Base-by-base conservation (phyloP, 2,329 filamentous ascomycete species). In the Eutypella sp. region DNA sequence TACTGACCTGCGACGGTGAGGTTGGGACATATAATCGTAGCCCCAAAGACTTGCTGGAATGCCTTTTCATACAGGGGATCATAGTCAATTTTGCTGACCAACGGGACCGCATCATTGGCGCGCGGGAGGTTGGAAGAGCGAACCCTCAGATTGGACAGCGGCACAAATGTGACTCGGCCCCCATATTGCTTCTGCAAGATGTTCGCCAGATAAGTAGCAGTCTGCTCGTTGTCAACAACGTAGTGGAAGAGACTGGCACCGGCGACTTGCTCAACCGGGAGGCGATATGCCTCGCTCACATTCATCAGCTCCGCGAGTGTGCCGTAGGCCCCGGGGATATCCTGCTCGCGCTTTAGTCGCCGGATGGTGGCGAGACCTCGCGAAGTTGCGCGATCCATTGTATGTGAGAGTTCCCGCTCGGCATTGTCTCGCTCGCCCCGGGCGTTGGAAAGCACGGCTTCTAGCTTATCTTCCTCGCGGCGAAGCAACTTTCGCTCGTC, bases 171-270 rank as follows among this genome's bases (percentile, higher is more conserved):
- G 16, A 99, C 79, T 61, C 93, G 82, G 11, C 93, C 93, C 15
- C 87, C 85, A 49, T 83, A 86, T 55, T 89, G 82, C 53, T 83
- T 84, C 62, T 90, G 86, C 23, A 99, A 74, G 13, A 83, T 79
- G 54, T 92, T 86, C 37, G 93, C 82, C 27, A 96, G 79, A 55
- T 82, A 81, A 1, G 88, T 89, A 1, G 91, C 90, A 0, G 91
- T 96, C 34, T 87, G 82, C 49, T 95, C 89, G 41, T 86, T 92
- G 64, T 99, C 92, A 37, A 97, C 92, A 10, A 99, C 84, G 55
- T 96, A 96, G 67, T 99, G 89, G 69, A 99, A 99, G 8, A 99
- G 75, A 63, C 89, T 95, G 52, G 84, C 85, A 16, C 93, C 93
- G 2, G 92, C 93, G 42, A 91, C 93, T 57, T 95, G 89, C 67